phyloP scores from a whole-genome alignment of 192 early-diverging fungal genomes.

The Haplosporangium gracile region DNA sequence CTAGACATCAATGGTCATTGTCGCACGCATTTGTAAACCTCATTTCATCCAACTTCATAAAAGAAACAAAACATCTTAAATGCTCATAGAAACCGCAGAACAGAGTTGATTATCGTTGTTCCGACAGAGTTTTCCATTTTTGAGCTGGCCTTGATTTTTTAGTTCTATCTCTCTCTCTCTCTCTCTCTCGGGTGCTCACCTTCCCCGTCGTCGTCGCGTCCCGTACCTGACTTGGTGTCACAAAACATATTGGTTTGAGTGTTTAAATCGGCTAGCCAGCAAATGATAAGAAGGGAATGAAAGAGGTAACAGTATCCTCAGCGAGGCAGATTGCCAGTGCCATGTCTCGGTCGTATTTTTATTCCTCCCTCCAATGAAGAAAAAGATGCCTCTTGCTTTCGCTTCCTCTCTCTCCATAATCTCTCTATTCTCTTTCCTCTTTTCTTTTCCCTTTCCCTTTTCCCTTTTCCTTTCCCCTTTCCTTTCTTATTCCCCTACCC shows the following conservation, averaged over 20 bases:
- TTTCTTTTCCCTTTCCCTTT: not conserved
- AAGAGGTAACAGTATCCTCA: too few species aligned
- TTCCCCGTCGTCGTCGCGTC: not conserved
- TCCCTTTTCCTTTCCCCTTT: not conserved
- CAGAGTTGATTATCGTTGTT: constrained; percentile 3
- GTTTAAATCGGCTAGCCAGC: not conserved
- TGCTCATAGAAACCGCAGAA: not conserved
- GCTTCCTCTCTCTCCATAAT: not conserved
- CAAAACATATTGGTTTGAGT: not conserved
- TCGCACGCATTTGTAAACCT: not conserved
- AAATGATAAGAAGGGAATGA: not conserved
- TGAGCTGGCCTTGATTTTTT: not conserved
- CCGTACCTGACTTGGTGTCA: not conserved
- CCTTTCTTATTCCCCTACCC: not conserved
- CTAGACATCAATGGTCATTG: not conserved
- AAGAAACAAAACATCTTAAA: not conserved
- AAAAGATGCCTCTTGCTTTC: not conserved
- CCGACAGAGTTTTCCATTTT: not conserved
- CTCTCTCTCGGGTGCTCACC: not conserved
- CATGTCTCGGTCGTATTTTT: not conserved
- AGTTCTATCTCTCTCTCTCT: not conserved
- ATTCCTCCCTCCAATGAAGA: not conserved
- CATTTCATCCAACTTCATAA: not conserved
- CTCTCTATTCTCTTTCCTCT: not conserved
- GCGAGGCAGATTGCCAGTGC: not conserved